Evolutionary conservation across 345 rosid species (phyloP).

Genomic region (Cardamine resedifolia): DNA sequence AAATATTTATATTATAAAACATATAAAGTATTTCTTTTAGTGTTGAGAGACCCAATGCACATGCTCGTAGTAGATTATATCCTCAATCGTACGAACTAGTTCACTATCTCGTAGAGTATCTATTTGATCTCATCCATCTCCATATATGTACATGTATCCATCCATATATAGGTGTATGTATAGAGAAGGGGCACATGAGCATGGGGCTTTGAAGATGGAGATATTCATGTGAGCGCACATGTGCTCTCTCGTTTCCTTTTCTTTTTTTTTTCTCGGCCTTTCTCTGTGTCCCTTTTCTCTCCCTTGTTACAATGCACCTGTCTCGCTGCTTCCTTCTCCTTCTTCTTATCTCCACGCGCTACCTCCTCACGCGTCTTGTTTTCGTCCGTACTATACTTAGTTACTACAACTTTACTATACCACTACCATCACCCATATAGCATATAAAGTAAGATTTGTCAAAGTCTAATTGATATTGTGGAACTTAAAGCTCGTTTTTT

Average conservation of each 20-base stretch:
- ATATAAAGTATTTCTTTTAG: too few relatives aligned
- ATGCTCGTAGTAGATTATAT: conserved; percentile 19
- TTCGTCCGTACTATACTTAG: not conserved
- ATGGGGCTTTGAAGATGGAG: conserved; percentile 27
- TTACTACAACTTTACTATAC: not conserved
- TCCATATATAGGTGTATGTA: not conserved
- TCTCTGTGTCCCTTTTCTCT: conserved; percentile 14
- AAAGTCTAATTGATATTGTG: not conserved
- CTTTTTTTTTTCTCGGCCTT: not conserved
- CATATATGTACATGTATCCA: not conserved
- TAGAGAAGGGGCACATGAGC: conserved; percentile 18
- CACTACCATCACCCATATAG: not conserved
- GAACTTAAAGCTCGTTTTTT: too few relatives aligned
- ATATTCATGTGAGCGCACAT: conserved; percentile 33
- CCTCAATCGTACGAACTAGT: conserved; percentile 3
- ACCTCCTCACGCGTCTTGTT: not conserved
- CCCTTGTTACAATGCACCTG: conserved; percentile 20
- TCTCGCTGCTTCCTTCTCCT: not conserved
- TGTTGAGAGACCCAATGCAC: too few relatives aligned
- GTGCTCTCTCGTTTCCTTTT: conserved; percentile 10
- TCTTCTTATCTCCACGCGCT: conserved; percentile 15
- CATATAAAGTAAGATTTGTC: not conserved
- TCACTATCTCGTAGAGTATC: conserved; percentile 2
- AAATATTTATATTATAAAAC: too few relatives aligned
- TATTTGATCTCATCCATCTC: conserved; percentile 7